phyloP scores from a whole-genome alignment of 805 yeast genomes.

The Suhomyces pyralidae region DNA sequence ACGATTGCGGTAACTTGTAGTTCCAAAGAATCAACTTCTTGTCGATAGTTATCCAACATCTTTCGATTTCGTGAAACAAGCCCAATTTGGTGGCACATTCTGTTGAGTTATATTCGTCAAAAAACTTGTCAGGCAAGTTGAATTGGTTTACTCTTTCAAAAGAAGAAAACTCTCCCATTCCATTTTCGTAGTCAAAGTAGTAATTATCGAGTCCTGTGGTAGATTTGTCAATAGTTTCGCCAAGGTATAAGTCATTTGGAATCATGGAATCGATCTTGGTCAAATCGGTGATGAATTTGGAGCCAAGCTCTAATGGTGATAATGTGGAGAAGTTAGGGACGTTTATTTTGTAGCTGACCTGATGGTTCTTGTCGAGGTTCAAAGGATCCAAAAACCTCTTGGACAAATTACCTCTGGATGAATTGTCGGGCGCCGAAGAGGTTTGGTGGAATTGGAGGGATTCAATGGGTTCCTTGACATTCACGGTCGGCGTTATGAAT shows the following conservation, averaged over 20 bases:
- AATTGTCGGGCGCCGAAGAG: conserved; percentile 11
- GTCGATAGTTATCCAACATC: conserved; percentile 85
- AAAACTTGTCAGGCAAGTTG: conserved; percentile 76
- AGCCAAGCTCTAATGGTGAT: conserved; percentile 56
- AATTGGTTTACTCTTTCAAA: conserved; percentile 69
- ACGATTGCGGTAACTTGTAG: conserved; percentile 53
- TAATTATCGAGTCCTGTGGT: conserved; percentile 57
- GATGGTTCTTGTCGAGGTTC: conserved; percentile 31
- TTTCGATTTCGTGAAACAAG: conserved; percentile 69
- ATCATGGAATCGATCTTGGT: conserved; percentile 57
- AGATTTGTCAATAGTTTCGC: conserved; percentile 52
- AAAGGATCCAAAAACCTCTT: conserved; percentile 34
- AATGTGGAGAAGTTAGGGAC: conserved; percentile 50
- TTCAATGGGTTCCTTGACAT: conserved; percentile 22
- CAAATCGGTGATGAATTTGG: conserved; percentile 58
- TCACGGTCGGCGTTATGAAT: conserved; percentile 32
- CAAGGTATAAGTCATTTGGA: conserved; percentile 53
- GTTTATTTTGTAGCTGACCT: conserved; percentile 42
- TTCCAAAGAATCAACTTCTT: conserved; percentile 85
- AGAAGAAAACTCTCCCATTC: conserved; percentile 59
- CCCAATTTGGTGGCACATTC: conserved; percentile 77
- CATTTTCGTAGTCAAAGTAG: conserved; percentile 46
- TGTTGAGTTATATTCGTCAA: conserved; percentile 66
- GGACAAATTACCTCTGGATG: conserved; percentile 19
- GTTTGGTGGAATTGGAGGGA: conserved; percentile 20